Conservation (phyloP, 1,284 basidiomycete genomes). For the Hortiboletus rubellus region DNA sequence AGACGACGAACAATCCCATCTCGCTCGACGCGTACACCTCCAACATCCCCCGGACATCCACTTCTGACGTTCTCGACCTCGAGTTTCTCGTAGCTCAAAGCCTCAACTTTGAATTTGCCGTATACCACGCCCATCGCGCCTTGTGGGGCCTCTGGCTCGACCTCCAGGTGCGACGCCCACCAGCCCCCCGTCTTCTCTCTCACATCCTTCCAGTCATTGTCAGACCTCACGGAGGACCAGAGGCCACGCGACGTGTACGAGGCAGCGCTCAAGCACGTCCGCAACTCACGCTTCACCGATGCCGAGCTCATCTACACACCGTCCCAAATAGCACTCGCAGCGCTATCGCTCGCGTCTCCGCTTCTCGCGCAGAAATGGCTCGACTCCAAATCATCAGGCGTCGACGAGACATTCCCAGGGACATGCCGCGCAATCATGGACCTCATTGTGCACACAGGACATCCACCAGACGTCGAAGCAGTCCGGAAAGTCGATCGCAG, state of each 20-base stretch:
- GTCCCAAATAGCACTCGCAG: slow-evolving; percentile 91
- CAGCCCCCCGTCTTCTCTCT: slow-evolving; percentile 6
- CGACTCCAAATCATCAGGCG: slow-evolving; percentile 46
- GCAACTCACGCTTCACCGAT: slow-evolving; percentile 82
- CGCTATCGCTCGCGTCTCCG: slow-evolving; percentile 66
- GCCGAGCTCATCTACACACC: slow-evolving; percentile 91
- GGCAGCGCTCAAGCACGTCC: slow-evolving; percentile 59
- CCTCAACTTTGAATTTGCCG: slow-evolving; percentile 89
- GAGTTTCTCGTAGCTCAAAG: slow-evolving; percentile 97
- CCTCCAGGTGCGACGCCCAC: slow-evolving; percentile 63
- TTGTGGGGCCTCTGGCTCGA: slow-evolving; percentile 91
- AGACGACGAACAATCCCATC: slow-evolving; percentile 94
- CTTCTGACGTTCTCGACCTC: slow-evolving; percentile 84
- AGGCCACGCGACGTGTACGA: slow-evolving; percentile 55
- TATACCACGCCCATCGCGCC: slow-evolving; percentile 89
- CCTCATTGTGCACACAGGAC: slow-evolving; percentile 59
- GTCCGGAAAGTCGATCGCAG: slow-evolving; percentile 87
- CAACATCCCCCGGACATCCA: slow-evolving; percentile 75
- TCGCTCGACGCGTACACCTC: slow-evolving; percentile 82
- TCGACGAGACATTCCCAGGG: slow-evolving; percentile 21
- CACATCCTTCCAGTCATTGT: slow-evolving; percentile 46
- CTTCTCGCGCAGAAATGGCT: slow-evolving; percentile 67
- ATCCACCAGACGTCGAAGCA: slow-evolving; percentile 71
- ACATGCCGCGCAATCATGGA: slow-evolving; percentile 50
- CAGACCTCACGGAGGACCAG: slow-evolving; percentile 44